Evolutionary conservation across 108 stramenopile genomes (phyloP).

Genomic region (Bacterosira constricta): DNA sequence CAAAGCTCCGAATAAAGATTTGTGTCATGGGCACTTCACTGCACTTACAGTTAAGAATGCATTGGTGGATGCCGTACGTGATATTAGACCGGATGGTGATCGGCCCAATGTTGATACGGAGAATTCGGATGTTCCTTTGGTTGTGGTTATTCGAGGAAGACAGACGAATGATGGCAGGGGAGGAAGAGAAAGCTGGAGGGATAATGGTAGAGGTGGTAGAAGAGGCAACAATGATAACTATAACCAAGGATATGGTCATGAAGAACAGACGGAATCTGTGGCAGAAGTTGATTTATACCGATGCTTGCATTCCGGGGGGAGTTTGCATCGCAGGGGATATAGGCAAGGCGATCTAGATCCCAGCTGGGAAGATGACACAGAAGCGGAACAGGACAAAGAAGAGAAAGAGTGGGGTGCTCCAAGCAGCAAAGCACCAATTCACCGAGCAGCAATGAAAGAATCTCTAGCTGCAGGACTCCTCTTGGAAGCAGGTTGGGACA

Average conservation of each 20-base stretch:
- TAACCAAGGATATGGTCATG: background rate
- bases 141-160: constrained; percentile 58
- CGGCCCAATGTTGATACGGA: constrained; percentile 76
- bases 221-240: background rate
- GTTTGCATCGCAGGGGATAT: constrained; percentile 74
- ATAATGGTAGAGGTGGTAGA: background rate
- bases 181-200: background rate
- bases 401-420: background rate
- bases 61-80: constrained; percentile 71
- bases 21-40: constrained; percentile 81
- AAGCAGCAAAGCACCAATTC: constrained; percentile 42
- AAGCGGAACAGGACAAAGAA: background rate
- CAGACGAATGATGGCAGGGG: constrained; percentile 10
- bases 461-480: constrained; percentile 79
- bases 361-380: background rate
- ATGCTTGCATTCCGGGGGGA: constrained; percentile 69
- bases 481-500: constrained; percentile 67
- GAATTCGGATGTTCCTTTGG: constrained; percentile 80
- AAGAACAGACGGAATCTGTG: constrained; percentile 50
- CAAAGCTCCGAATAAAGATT: constrained; percentile 58
- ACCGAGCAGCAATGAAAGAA: constrained; percentile 88
- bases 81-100: constrained; percentile 61
- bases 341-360: constrained; percentile 26
- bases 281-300: constrained; percentile 69
- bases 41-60: constrained; percentile 85